Conservation (phyloP, 768 basidiomycete species). For the Chiua virens region DNA sequence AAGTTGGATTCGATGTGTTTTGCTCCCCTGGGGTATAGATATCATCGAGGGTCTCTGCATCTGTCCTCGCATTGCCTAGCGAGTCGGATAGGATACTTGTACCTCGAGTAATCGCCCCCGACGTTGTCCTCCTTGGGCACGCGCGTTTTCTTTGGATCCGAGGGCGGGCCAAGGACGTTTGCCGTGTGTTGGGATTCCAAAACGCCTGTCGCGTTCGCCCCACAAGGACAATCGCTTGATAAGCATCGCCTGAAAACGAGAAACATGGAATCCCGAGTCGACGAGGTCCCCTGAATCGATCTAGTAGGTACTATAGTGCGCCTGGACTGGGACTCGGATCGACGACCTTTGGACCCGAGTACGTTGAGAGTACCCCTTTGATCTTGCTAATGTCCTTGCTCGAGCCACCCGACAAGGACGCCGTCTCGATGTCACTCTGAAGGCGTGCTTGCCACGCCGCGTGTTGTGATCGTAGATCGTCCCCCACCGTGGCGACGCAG, state of each 20-base stretch:
- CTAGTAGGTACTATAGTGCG: too few species aligned
- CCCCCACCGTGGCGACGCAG: constrained; percentile 8
- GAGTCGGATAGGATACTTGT: neutral
- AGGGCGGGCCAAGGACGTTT: neutral
- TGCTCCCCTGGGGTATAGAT: neutral
- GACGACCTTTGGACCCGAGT: neutral
- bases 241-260: constrained; percentile 12
- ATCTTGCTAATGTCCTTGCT: neutral
- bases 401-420: neutral
- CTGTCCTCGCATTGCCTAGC: neutral
- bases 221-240: constrained; percentile 14
- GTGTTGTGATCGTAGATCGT: constrained; percentile 15
- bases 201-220: neutral
- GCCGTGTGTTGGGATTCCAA: neutral
- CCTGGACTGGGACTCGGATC: neutral
- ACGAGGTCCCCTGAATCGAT: neutral
- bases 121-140: neutral
- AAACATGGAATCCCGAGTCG: constrained; percentile 3
- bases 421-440: constrained; percentile 1
- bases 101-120: too few species aligned
- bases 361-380: neutral
- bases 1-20: neutral
- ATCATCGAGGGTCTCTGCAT: neutral
- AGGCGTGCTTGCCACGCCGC: constrained; percentile 14
- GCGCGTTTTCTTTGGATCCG: neutral